phyloP scores from a whole-genome alignment of 805 yeast genomes.

The Saccharomycopsis guyanensis region DNA sequence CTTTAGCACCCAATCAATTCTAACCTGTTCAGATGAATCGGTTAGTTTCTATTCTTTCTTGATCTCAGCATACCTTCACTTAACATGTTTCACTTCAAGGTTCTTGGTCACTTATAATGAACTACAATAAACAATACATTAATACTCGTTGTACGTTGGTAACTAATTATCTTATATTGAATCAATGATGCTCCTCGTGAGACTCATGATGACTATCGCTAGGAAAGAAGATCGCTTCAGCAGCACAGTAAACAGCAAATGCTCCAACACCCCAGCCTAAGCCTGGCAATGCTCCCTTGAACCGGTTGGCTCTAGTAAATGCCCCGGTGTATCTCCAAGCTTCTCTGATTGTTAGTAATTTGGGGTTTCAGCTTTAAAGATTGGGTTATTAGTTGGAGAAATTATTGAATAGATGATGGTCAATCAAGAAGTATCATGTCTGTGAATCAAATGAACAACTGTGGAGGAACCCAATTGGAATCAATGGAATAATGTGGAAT shows the following conservation, averaged over 20 bases:
- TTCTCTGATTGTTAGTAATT: conserved; percentile 41
- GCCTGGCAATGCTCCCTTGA: conserved; percentile 72
- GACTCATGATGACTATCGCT: conserved; percentile 18
- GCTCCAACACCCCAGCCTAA: conserved; percentile 73
- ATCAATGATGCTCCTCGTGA: neutral
- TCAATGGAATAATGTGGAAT: too few species aligned
- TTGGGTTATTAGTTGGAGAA: neutral
- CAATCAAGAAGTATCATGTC: too few species aligned
- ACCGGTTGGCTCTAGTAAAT: conserved; percentile 62
- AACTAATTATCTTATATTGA: too few species aligned
- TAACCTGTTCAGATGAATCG: too few species aligned
- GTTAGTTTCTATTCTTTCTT: too few species aligned
- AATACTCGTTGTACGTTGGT: too few species aligned
- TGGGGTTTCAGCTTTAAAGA: neutral
- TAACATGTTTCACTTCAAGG: too few species aligned
- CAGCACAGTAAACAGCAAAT: conserved; percentile 52
- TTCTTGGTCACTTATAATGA: too few species aligned
- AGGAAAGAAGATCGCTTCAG: conserved; percentile 24
- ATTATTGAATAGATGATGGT: too few species aligned
- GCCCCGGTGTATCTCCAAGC: conserved; percentile 89
- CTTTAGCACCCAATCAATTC: too few species aligned
- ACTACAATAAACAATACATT: too few species aligned
- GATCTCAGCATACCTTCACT: too few species aligned
- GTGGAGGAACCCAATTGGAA: neutral
- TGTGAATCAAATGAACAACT: neutral